Base-by-base conservation (phyloP, 441 rosid species). In the Croton setiger region DNA sequence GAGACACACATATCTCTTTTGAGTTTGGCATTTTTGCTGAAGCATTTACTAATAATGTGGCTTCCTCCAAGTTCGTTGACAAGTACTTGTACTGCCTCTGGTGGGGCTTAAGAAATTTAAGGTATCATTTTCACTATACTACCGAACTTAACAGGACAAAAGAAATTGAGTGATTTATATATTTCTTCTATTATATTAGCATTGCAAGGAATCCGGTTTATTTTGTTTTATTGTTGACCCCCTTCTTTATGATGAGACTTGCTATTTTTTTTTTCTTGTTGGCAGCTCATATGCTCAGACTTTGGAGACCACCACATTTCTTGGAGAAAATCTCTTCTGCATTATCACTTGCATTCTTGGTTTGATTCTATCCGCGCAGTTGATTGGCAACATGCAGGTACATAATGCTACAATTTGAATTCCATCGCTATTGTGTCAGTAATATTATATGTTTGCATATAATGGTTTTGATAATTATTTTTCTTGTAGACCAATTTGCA, bases 341-440 rank as follows among this genome's bases (percentile, higher is more conserved):
- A 85, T 89, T 71, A 39, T 83, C 68, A 80, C 87, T 35, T 85
- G 92, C 79, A 84, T 93, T 9, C 70, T 78, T 7, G 96, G 97
- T 41, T 81, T 91, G 39, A 80, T 86, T 64, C 82, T 93, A 68
- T 91, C 91, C 74, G 90, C 96, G n/a, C 97, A 89, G 82, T 82
- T 93, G 48, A 86, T 93, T 52, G 96, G 96, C 49, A 88, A 90
- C 78, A 90, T 93, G 85, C 98, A 88, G 94, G 97, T 88, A 72
- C 33, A 37, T 37, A 18, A 54, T 53, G 33, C 44, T 31, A 47
- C 65, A 5, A 64, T 20, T 64, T 53, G 20, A 54, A 61, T 57
- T 55, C 23, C 27, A 52, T 13, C 48, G 20, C 49, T 27, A 65
- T 59, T 39, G 39, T 15, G 21, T 4, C 27, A 37, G 48, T 54